Percentiles rank a stretch among this genome's conserved stretches.
Conservation (phyloP, 2,329 filamentous ascomycete species). For the Aulographum hederae region DNA sequence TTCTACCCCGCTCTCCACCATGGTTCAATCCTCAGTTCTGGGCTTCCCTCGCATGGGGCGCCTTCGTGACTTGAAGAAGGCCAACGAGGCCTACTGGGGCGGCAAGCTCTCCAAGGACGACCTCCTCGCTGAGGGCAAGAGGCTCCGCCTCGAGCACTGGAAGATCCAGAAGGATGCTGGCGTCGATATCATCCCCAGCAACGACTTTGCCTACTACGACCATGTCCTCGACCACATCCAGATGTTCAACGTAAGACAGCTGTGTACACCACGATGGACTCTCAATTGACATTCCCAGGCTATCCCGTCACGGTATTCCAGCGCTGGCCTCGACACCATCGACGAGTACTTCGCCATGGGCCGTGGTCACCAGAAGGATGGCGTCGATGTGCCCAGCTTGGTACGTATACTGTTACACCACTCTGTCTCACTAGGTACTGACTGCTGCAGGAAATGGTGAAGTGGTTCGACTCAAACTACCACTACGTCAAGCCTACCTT, state of each 20-base stretch:
- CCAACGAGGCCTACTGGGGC: conserved; percentile 93
- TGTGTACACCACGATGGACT: conserved; percentile 4
- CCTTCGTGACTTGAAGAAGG: conserved; percentile 99
- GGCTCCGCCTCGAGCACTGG: conserved; percentile 93
- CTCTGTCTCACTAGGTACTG: conserved; percentile 1
- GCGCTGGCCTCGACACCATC: conserved; percentile 68
- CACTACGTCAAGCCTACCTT: conserved; percentile 99
- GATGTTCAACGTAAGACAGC: conserved; percentile 83
- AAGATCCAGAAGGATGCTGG: conserved; percentile 98
- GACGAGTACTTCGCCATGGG: conserved; percentile 99
- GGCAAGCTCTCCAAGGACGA: conserved; percentile 87
- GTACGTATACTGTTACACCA: conserved; percentile 18
- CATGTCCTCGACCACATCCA: conserved; percentile 96
- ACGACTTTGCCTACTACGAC: conserved; percentile 98
- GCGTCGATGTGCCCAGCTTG: conserved; percentile 79
- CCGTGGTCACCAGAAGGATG: conserved; percentile 89
- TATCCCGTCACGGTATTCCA: conserved; percentile 82
- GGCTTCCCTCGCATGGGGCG: conserved; percentile 93
- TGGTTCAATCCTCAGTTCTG: conserved; percentile 54
- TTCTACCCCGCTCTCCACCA: conserved; percentile 8
- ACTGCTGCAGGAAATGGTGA: conserved; percentile 70
- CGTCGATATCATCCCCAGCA: conserved; percentile 95
- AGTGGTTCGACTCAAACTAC: conserved; percentile 99
- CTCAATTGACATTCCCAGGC: conserved; percentile 36
- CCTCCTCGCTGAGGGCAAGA: conserved; percentile 87